These are phyloP conservation scores for Candida labiduridarum DNA, from an alignment of 1,139 yeast species.

Conservation along the genomic window DNA sequence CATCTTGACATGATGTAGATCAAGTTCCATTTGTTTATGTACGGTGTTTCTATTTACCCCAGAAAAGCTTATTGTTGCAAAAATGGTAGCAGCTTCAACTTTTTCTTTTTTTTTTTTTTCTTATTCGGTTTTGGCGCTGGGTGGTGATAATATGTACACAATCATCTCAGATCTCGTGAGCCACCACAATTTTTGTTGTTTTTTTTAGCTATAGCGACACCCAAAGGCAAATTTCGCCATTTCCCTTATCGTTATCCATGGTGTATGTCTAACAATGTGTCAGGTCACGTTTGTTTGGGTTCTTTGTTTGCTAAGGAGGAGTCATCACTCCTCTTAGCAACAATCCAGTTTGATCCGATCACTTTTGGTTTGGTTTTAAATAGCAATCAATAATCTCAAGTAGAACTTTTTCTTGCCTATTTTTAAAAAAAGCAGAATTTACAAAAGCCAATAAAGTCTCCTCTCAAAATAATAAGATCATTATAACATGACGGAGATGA, in stretches of 20 bases:
- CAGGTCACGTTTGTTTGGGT: neutral
- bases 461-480: too few species aligned
- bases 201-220: neutral
- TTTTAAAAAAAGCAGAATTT: too few species aligned
- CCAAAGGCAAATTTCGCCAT: neutral
- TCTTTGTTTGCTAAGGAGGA: too few species aligned
- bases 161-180: slow-evolving; percentile 1
- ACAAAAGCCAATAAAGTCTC: too few species aligned
- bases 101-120: neutral
- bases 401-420: too few species aligned
- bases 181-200: neutral
- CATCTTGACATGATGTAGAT: neutral
- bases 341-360: neutral
- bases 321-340: neutral
- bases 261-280: neutral
- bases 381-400: too few species aligned
- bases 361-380: too few species aligned
- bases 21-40: neutral
- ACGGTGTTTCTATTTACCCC: neutral
- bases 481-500: slow-evolving; percentile 14
- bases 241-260: neutral
- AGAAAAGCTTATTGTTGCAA: neutral
- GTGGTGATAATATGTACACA: neutral
- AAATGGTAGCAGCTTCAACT: neutral
- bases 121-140: neutral